Base-by-base conservation (phyloP, 129 eudicot genomes). In the Flaveria trinervia region DNA sequence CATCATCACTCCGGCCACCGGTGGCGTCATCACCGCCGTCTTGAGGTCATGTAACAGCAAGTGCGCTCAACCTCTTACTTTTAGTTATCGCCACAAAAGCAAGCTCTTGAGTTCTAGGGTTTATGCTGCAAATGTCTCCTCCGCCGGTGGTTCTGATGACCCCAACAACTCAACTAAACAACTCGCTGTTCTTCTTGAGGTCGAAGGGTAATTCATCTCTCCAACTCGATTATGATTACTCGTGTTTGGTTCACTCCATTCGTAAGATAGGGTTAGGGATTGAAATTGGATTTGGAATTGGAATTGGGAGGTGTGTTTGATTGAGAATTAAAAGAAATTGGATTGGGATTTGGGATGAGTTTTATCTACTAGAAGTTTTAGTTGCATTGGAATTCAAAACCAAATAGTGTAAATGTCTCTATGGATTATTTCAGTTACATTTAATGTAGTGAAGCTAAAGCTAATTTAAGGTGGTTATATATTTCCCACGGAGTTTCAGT, bases 101-200 rank as follows among this genome's bases (percentile, higher is more conserved):
- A 54, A 77, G 61, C 85, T 73, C 39, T 65, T 69, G 52, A 81
- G 77, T 73, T 57, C 45, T 69, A 78, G 83, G 75, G 72, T 83
- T 65, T 16, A 39, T 76, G 84, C 90, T 36, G 50, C 76, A 69
- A 56, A 60, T 69, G 76, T 8, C 22, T 70, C 76, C 49, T 48
- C 87, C 50, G 68, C 77, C 18, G 65, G 56, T 15, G 52, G 65
- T 51, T 62, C 72, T 75, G 33, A 41, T 23, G 71, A 57, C 16
- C 15, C 59, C 1, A 18, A 61, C 65, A 67, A 30, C 52, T 69
- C 86, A 51, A 74, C 82, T 76, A 77, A 74, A 48, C 69, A 78
- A 73, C 85, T 89, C 69, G 89, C 96, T 59, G 84, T 92, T 71
- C 90, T 92, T 65, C 89, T 92, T 74, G 92, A 92, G 89, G 96